A percentile compares a stretch with the other conserved stretches of the same genome.
Conservation (phyloP, 352 stramenopile species). For the Hyphochytrium catenoides region DNA sequence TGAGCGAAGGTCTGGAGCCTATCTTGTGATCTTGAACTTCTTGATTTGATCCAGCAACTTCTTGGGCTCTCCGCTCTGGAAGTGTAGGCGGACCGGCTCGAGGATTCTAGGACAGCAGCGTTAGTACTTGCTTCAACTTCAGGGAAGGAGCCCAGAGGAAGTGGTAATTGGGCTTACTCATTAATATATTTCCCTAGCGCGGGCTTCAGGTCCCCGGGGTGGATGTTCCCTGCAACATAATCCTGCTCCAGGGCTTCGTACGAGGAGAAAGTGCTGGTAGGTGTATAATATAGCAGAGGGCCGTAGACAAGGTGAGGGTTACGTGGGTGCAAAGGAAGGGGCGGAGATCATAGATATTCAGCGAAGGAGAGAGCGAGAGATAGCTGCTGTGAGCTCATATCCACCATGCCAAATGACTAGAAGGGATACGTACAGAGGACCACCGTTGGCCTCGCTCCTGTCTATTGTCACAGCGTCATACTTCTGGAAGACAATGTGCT, state of each 20-base stretch:
- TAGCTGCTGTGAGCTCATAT: neutral
- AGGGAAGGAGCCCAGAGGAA: too few species aligned
- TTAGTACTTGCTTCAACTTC: slow-evolving; percentile 1
- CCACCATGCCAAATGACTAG: neutral
- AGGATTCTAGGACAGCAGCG: slow-evolving; percentile 37
- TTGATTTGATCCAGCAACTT: slow-evolving; percentile 84
- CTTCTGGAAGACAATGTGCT: slow-evolving; percentile 85
- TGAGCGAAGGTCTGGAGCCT: too few species aligned
- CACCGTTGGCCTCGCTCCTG: slow-evolving; percentile 14
- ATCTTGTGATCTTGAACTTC: slow-evolving; percentile 85
- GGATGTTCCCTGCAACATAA: slow-evolving; percentile 67
- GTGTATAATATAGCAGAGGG: slow-evolving; percentile 27
- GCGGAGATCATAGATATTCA: slow-evolving; percentile 31
- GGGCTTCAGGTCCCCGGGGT: slow-evolving; percentile 79
- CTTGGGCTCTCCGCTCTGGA: slow-evolving; percentile 77
- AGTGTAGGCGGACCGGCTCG: slow-evolving; percentile 89
- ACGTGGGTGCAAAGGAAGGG: slow-evolving; percentile 25
- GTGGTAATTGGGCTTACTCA: slow-evolving; percentile 30
- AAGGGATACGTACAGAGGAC: slow-evolving; percentile 13
- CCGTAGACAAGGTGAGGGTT: slow-evolving; percentile 11
- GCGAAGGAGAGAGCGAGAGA: slow-evolving; percentile 14
- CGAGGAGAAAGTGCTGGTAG: slow-evolving; percentile 49
- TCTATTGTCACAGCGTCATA: slow-evolving; percentile 26
- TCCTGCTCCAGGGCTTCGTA: slow-evolving; percentile 71
- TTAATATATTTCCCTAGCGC: slow-evolving; percentile 73